Evolutionary conservation across 345 rosid species (phyloP).

Genomic region (Nephelium lappaceum): DNA sequence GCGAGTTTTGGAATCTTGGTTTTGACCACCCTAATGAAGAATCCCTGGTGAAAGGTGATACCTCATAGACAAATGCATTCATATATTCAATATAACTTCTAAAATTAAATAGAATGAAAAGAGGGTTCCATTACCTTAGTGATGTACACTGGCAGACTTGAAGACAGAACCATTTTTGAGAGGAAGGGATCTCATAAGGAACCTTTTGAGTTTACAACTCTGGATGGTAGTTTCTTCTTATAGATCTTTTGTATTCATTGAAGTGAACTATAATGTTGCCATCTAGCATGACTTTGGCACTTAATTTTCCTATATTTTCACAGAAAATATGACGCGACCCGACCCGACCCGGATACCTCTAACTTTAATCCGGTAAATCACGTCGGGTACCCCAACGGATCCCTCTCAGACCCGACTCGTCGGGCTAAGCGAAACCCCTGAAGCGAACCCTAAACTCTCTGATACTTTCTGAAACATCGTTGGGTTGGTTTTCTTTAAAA

Average conservation of each 20-base stretch:
- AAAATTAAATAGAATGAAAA: too few species aligned
- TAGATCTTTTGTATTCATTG: neutral
- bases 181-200: conserved; percentile 58
- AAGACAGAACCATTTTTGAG: conserved; percentile 60
- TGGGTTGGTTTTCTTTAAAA: too few species aligned
- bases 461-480: too few species aligned
- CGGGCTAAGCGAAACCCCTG: too few species aligned
- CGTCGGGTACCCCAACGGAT: too few species aligned
- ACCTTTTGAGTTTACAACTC: conserved; percentile 50
- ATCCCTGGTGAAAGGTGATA: conserved; percentile 57
- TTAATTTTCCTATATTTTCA: neutral
- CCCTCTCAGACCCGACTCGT: too few species aligned
- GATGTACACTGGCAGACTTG: conserved; percentile 48
- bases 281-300: neutral
- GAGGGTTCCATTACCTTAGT: conserved; percentile 38
- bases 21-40: conserved; percentile 76
- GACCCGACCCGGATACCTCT: too few species aligned
- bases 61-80: neutral
- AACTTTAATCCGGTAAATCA: too few species aligned
- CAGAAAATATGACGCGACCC: too few species aligned
- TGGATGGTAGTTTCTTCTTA: conserved; percentile 35
- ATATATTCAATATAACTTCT: neutral
- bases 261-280: neutral
- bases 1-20: too few species aligned
- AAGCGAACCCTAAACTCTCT: too few species aligned